Evolutionary conservation across 495 filamentous ascomycete species (phyloP), one percentile per base, ranked within the genome.

Genomic region (Penicillium waksmanii): DNA sequence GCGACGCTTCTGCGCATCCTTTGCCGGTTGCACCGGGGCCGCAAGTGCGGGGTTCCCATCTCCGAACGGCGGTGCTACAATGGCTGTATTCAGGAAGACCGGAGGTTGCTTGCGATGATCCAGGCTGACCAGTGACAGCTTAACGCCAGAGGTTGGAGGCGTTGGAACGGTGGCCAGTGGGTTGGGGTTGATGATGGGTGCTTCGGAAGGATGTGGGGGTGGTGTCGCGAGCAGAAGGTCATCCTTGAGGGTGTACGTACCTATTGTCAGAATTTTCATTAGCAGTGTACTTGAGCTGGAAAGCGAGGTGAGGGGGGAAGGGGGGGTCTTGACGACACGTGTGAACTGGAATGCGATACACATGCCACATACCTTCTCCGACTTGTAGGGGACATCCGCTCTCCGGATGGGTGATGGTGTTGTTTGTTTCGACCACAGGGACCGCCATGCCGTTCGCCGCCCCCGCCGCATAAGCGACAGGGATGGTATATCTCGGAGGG

Each of bases 181-280:
- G 66, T 98, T 98, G 11, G 89, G 86, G 70, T 92, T 97, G 61
- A 86, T 73, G 21, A 91, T 75, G 6, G 91, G 93, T 35, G 90
- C 87, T 79, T 98, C 96, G 53, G 92, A 93, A 25, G 94, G 94
- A 73, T 98, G 94, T 5, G 96, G 92, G 55, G 92, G 95, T 54
- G 95, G 94, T 56, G 93, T 97, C 46, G 95, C 94, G 33, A 98
- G 88, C 56, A 91, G 89, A 34, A 98, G 80, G 68, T 96, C 89
- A 72, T 98, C 94, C 72, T 88, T 86, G 18, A 98, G 84, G 42
- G 87, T 81, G 66, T 98, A 98, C 49, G 90, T 92, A 63, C 94
- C 92, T 96, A 34, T 18, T n/a, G 10, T 18, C 21, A 18, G 47
- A 11, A 10, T n/a, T n/a, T 23, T 21, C 43, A 46, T 46, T 46